These are phyloP conservation scores for Nakaseomyces bracarensis DNA, from an alignment of 1,139 yeast species.

Conservation along the genomic window DNA sequence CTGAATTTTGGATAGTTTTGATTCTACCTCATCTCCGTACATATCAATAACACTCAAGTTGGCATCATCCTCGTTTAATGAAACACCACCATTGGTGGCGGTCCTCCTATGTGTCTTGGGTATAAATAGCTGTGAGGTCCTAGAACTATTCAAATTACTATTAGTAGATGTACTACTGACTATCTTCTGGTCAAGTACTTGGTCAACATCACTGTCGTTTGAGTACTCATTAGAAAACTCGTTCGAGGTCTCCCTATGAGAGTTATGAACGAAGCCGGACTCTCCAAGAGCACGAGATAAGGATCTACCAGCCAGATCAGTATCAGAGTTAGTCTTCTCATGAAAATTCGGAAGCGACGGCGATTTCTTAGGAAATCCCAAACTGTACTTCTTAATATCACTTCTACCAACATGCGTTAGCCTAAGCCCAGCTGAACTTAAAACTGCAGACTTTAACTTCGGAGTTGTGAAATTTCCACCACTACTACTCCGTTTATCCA, in stretches of 20 bases:
- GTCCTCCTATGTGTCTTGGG: slow-evolving; percentile 5
- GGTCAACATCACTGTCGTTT: neutral
- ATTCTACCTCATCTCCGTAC: slow-evolving; percentile 23
- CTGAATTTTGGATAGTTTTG: slow-evolving; percentile 8
- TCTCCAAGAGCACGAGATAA: slow-evolving; percentile 6
- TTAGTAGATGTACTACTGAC: neutral
- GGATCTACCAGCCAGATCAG: neutral
- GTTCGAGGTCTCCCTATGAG: slow-evolving; percentile 4
- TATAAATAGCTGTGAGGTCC: neutral
- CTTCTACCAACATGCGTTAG: slow-evolving; percentile 5
- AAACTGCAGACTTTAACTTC: neutral
- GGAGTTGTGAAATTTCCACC: neutral
- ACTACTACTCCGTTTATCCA: slow-evolving; percentile 5
- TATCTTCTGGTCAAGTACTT: neutral
- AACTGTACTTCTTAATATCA: slow-evolving; percentile 8
- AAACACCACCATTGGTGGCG: slow-evolving; percentile 1
- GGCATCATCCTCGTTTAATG: slow-evolving; percentile 8
- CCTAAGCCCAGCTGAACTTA: slow-evolving; percentile 4
- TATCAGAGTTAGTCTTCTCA: slow-evolving; percentile 10
- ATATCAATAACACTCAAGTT: slow-evolving; percentile 25
- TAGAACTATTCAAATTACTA: neutral
- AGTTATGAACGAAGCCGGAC: neutral
- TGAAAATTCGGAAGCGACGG: slow-evolving; percentile 30
- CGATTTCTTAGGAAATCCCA: slow-evolving; percentile 16
- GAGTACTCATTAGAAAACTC: slow-evolving; percentile 3